Evolutionary conservation across 805 yeast genomes (phyloP).

Genomic region (Zygosaccharomyces kombuchaensis): DNA sequence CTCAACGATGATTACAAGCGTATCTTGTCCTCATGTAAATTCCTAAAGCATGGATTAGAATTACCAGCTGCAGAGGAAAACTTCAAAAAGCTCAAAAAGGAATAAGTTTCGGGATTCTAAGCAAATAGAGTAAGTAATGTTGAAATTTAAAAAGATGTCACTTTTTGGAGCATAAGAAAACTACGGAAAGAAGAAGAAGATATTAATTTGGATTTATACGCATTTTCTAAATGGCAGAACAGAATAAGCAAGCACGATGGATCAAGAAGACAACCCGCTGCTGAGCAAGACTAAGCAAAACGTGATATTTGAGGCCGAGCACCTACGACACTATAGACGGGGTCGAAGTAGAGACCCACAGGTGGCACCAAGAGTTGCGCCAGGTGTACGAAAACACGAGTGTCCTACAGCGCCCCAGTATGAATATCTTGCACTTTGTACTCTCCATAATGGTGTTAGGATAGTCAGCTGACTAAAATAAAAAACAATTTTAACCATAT

Average conservation of each 20-base stretch:
- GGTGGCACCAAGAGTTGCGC: too few species aligned
- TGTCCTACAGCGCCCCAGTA: too few species aligned
- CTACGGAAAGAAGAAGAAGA: neutral
- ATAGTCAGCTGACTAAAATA: too few species aligned
- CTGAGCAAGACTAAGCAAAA: neutral
- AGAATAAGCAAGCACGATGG: neutral
- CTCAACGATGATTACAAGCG: conserved; percentile 68
- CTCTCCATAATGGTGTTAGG: too few species aligned
- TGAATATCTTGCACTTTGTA: too few species aligned
- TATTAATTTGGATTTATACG: neutral
- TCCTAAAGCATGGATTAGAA: conserved; percentile 5
- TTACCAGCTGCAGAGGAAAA: neutral
- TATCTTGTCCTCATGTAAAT: conserved; percentile 32
- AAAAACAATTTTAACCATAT: too few species aligned
- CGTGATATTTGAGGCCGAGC: too few species aligned
- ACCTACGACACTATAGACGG: too few species aligned
- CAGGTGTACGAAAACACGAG: too few species aligned
- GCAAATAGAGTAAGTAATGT: neutral
- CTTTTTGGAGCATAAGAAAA: too few species aligned
- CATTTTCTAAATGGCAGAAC: neutral
- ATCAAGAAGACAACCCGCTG: conserved; percentile 1
- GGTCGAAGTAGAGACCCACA: too few species aligned
- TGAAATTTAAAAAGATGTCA: neutral
- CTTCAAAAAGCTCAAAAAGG: neutral
- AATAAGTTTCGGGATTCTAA: neutral